phyloP scores from a whole-genome alignment of 768 basidiomycete genomes.

The Calocybe indica region DNA sequence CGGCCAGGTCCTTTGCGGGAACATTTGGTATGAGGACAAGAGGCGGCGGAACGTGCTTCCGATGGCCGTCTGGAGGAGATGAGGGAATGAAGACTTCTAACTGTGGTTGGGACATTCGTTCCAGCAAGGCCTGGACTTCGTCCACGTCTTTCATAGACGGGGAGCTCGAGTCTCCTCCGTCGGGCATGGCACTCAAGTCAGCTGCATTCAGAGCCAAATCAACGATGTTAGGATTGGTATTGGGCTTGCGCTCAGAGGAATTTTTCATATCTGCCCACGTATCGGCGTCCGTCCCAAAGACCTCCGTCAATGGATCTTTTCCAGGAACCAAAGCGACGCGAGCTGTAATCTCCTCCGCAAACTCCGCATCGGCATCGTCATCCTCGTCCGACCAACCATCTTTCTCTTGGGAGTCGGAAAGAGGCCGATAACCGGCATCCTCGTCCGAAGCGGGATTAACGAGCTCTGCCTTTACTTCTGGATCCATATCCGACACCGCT shows the following conservation, averaged over 20 bases:
- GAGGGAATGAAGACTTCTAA: conserved; percentile 31
- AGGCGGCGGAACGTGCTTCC: conserved; percentile 53
- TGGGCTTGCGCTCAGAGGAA: conserved; percentile 19
- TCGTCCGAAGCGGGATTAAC: background rate
- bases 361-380: conserved; percentile 19
- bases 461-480: background rate
- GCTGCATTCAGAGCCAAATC: conserved; percentile 46
- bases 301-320: conserved; percentile 50
- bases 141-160: conserved; percentile 29
- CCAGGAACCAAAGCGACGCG: conserved; percentile 26
- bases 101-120: conserved; percentile 31
- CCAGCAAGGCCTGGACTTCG: conserved; percentile 35
- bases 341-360: conserved; percentile 33
- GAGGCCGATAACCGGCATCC: conserved; percentile 24
- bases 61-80: conserved; percentile 25
- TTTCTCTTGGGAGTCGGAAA: conserved; percentile 31
- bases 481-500: conserved; percentile 2
- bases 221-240: conserved; percentile 41
- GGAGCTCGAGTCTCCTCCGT: conserved; percentile 16
- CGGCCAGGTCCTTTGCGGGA: conserved; percentile 18
- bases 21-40: conserved; percentile 42
- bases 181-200: conserved; percentile 23
- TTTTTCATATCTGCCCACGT: conserved; percentile 52
- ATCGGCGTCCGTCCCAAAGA: conserved; percentile 63
- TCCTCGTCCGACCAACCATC: conserved; percentile 25